Evolutionary conservation across 2,329 filamentous ascomycete genomes (phyloP).

Genomic region (Sporothrix euskadiensis): DNA sequence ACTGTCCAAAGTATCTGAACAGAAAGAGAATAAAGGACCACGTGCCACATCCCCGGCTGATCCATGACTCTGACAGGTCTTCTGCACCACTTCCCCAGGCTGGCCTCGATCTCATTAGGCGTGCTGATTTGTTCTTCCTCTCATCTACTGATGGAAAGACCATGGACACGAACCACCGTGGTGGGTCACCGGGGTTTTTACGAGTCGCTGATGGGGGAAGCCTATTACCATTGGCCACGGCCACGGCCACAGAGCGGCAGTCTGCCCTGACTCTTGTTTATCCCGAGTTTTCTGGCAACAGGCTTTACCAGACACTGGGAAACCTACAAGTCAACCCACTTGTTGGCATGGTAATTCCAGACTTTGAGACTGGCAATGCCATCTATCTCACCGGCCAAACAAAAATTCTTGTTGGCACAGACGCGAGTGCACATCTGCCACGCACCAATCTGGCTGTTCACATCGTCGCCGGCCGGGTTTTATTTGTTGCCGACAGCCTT

Average conservation of each 20-base stretch:
- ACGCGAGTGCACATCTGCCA: conserved; percentile 63
- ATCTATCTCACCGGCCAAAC: conserved; percentile 73
- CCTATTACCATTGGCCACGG: background rate
- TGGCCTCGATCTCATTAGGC: conserved; percentile 60
- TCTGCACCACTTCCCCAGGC: conserved; percentile 48
- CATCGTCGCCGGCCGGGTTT: conserved; percentile 61
- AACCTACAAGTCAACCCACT: conserved; percentile 68
- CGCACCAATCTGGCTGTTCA: conserved; percentile 72
- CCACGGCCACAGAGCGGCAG: background rate
- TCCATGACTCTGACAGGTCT: conserved; percentile 40
- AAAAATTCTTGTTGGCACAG: conserved; percentile 63
- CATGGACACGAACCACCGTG: conserved; percentile 85
- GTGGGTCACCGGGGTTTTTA: conserved; percentile 72
- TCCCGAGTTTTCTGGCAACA: conserved; percentile 83
- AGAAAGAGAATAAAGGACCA: conserved; percentile 63
- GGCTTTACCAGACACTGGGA: conserved; percentile 79
- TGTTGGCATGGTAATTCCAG: conserved; percentile 70
- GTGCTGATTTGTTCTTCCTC: conserved; percentile 76
- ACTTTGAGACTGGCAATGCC: conserved; percentile 70
- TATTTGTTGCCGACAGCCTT: conserved; percentile 65
- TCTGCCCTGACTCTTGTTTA: conserved; percentile 60
- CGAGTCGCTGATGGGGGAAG: conserved; percentile 53
- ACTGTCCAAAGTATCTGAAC: conserved; percentile 87
- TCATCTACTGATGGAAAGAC: conserved; percentile 64
- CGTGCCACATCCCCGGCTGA: conserved; percentile 51